Conservation (phyloP, 202 grass and related monocot genomes). For the Digitaria exilis region DNA sequence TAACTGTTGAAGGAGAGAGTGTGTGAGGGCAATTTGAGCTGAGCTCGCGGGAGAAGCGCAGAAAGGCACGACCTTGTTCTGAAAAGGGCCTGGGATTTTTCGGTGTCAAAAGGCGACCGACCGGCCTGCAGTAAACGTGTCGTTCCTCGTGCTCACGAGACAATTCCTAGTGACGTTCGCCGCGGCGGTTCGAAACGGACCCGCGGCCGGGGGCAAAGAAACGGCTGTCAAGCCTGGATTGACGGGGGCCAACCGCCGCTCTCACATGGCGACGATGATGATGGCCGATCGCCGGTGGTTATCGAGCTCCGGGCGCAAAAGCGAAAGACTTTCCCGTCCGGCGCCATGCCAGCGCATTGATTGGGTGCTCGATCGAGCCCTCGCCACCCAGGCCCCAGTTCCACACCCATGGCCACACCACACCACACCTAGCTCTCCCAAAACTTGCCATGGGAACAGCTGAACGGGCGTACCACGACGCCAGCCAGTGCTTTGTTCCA, state of each 20-base stretch:
- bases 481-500: background rate
- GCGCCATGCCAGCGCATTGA: constrained; percentile 33
- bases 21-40: background rate
- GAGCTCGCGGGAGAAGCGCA: background rate
- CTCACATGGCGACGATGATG: constrained; percentile 30
- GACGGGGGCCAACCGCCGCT: constrained; percentile 21
- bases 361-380: constrained; percentile 14
- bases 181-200: background rate
- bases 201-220: background rate
- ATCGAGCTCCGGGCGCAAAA: too few relatives aligned
- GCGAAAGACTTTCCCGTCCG: background rate
- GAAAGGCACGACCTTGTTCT: background rate
- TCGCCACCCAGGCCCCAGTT: too few relatives aligned
- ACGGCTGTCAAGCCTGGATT: constrained; percentile 35
- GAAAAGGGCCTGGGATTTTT: background rate
- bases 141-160: background rate
- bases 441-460: background rate
- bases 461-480: background rate
- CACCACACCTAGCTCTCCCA: background rate
- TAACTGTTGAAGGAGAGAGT: background rate
- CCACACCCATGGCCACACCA: too few relatives aligned
- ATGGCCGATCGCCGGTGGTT: background rate
- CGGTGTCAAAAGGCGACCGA: background rate
- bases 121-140: background rate
- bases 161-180: constrained; percentile 8